These are phyloP conservation scores for Fraxinus xanthoxyloides DNA, from an alignment of 305 asterid genomes.

Conservation along the genomic window DNA sequence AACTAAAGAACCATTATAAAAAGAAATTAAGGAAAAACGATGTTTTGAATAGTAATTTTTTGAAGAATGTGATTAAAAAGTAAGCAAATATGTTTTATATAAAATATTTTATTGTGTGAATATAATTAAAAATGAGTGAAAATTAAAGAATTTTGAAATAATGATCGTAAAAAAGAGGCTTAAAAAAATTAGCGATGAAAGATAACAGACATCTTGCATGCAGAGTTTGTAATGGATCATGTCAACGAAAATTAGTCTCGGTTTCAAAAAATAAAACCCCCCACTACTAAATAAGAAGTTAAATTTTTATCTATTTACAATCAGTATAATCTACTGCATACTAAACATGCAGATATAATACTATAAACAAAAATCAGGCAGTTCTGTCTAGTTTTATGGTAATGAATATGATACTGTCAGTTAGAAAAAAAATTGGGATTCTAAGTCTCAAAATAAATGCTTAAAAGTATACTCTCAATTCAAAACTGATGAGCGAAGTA, in stretches of 20 bases:
- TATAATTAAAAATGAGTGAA: no score
- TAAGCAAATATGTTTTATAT: no score
- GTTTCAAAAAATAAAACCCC: no score
- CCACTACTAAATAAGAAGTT: not conserved
- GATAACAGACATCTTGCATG: not conserved
- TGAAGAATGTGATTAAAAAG: no score
- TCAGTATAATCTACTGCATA: not conserved
- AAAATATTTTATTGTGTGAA: no score
- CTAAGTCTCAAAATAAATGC: not conserved
- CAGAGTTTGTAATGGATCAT: no score
- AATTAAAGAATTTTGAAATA: no score
- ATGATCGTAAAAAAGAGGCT: no score
- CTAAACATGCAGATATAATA: not conserved
- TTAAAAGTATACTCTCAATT: not conserved
- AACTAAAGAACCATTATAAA: not conserved
- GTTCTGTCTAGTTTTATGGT: not conserved
- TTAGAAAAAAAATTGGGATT: not conserved
- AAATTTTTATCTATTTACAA: not conserved
- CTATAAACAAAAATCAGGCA: not conserved
- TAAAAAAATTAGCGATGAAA: no score
- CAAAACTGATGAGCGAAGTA: conserved; percentile 17
- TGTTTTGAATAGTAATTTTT: no score
- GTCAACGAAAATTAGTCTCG: no score
- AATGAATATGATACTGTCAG: not conserved
- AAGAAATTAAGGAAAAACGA: no score